Base-by-base conservation (phyloP, 2,329 filamentous ascomycete genomes). In the Sporothrix curviconia region DNA sequence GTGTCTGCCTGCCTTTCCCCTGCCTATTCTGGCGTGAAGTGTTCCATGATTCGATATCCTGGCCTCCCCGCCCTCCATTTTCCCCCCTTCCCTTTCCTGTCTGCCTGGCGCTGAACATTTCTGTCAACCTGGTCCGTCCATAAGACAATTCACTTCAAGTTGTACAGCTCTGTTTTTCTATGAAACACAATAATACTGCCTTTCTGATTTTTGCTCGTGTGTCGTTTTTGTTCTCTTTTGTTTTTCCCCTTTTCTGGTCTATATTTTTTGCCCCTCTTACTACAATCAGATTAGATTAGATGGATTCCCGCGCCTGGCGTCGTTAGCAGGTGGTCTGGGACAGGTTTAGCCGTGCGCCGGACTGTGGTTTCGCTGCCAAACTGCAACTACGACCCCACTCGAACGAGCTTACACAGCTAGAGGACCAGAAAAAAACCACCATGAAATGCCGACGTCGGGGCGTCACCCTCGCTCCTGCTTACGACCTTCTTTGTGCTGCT, bases 231-330 rank as follows among this genome's bases (percentile, higher is more conserved):
- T 50, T 12, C 30, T 43, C 30, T 44, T 25, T 15, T 7, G 7
- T 34, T 36, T 44, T 34, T 55, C 22, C 32, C 9, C 11, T 24
- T 40, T 22, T 11, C n/a, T 34, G 6, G 25, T 42, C 24, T 25
- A 37, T 39, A 36, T 36, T 51, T 14, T 36, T 44, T n/a, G 28
- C 17, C 22, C 30, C 34, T 42, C 49, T 44, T 51, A 25, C 50
- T 32, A n/a, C 36, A 46, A 61, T 61, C 60, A 54, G 60, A 61
- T 61, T 62, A 62, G 60, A 62, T 62, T 62, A 62, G 60, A 62
- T 62, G 25, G 24, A 44, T 37, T 39, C n/a, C 32, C 32, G 40
- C 47, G 17, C 2, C 51, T 30, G 51, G 37, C 39, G 37, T 24
- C 7, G 28, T 30, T n/a, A n/a, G n/a, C n/a, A n/a, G n/a, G n/a